Evolutionary conservation across 345 rosid species (phyloP).

Genomic region (Atalantia buxifolia): DNA sequence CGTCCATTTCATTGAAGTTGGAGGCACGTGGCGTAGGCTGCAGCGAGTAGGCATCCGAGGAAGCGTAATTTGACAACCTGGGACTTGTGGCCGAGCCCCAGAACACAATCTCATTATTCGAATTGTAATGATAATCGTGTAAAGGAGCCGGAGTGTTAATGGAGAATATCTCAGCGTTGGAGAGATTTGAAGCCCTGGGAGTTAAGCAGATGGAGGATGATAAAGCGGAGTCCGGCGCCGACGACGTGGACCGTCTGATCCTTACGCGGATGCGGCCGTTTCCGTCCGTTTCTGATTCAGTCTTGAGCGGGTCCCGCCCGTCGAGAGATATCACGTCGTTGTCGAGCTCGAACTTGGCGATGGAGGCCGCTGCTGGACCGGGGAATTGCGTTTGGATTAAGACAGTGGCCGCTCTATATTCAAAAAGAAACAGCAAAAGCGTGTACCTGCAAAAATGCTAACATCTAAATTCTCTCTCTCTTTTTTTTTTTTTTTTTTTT

Average conservation of each 20-base stretch:
- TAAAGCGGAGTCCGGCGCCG: slow-evolving; percentile 43
- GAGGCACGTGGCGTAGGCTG: slow-evolving; percentile 56
- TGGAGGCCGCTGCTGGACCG: slow-evolving; percentile 37
- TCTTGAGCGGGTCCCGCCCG: slow-evolving; percentile 45
- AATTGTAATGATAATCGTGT: slow-evolving; percentile 17
- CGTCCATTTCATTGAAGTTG: slow-evolving; percentile 49
- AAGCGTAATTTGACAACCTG: slow-evolving; percentile 65
- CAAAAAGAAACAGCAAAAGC: slow-evolving; percentile 43
- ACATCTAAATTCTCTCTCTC: no score
- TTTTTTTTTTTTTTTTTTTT: neutral
- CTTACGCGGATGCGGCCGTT: slow-evolving; percentile 43
- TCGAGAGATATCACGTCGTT: slow-evolving; percentile 50
- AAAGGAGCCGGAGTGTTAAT: slow-evolving; percentile 40
- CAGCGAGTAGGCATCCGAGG: slow-evolving; percentile 74
- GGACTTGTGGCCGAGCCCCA: slow-evolving; percentile 44
- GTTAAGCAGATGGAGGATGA: slow-evolving; percentile 47
- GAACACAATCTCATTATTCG: slow-evolving; percentile 40
- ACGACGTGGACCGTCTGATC: slow-evolving; percentile 51
- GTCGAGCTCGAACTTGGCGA: slow-evolving; percentile 43
- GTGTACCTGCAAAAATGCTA: slow-evolving; percentile 43
- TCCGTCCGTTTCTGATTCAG: slow-evolving; percentile 45
- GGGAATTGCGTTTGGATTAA: slow-evolving; percentile 44
- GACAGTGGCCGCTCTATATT: slow-evolving; percentile 45
- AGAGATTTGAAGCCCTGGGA: slow-evolving; percentile 52
- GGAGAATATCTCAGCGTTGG: slow-evolving; percentile 50